Conservation (phyloP, 768 basidiomycete species). For the Obba rivulosa region DNA sequence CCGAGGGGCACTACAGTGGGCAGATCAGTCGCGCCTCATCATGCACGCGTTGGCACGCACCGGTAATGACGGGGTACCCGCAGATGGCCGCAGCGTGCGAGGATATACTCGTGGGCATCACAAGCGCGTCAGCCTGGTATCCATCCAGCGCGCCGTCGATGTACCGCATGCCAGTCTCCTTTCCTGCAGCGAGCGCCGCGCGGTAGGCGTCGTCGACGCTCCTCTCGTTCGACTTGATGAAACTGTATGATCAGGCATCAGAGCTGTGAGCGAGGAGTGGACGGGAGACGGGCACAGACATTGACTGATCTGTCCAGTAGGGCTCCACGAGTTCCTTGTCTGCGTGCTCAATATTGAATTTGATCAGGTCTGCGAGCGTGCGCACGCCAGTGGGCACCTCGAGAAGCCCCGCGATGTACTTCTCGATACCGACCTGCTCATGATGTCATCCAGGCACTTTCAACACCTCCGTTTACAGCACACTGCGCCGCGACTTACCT, state of each 20-base stretch:
- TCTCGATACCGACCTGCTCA: slow-evolving; percentile 47
- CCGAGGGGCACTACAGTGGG: slow-evolving; percentile 33
- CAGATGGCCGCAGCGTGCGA: slow-evolving; percentile 43
- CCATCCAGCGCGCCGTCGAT: slow-evolving; percentile 28
- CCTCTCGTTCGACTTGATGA: slow-evolving; percentile 22
- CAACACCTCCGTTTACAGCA: too few relatives aligned
- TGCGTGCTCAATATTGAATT: slow-evolving; percentile 50
- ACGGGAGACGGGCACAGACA: slow-evolving; percentile 12
- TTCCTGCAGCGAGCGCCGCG: slow-evolving; percentile 24
- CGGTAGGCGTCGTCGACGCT: slow-evolving; percentile 25
- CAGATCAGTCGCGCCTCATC: not conserved
- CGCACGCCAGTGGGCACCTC: slow-evolving; percentile 53
- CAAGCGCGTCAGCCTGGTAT: slow-evolving; percentile 30
- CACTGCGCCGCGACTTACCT: slow-evolving; percentile 30
- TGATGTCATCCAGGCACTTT: slow-evolving; percentile 9
- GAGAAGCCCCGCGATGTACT: slow-evolving; percentile 41
- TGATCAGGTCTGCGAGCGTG: slow-evolving; percentile 49
- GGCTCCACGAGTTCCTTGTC: slow-evolving; percentile 37
- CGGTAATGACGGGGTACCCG: slow-evolving; percentile 64
- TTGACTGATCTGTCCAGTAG: slow-evolving; percentile 31
- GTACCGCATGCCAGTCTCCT: slow-evolving; percentile 28
- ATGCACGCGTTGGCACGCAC: slow-evolving; percentile 20
- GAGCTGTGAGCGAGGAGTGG: slow-evolving; percentile 24
- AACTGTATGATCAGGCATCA: slow-evolving; percentile 11
- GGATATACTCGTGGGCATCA: slow-evolving; percentile 20